A percentile compares a stretch with the other conserved stretches of the same genome.
Conservation (phyloP, 306 rosid genomes). For the Cajanus cajan region DNA sequence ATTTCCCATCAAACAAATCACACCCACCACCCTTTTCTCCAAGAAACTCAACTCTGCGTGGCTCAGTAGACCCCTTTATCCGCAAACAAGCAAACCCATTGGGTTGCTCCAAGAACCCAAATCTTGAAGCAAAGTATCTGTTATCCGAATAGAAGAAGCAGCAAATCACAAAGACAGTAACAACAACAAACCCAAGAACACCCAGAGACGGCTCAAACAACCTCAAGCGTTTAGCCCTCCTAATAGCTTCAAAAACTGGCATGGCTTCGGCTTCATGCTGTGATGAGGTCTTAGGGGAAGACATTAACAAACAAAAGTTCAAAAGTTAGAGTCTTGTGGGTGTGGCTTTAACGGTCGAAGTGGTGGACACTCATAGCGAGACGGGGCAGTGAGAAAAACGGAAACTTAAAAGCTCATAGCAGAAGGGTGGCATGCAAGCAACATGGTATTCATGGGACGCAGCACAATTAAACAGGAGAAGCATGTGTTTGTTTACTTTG, state of each 20-base stretch:
- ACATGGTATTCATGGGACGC: constrained; percentile 27
- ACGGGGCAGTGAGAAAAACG: not conserved
- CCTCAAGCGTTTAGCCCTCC: constrained; percentile 54
- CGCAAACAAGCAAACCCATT: constrained; percentile 57
- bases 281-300: constrained; percentile 35
- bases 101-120: constrained; percentile 44
- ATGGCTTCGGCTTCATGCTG: constrained; percentile 45
- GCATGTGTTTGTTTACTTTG: constrained; percentile 32
- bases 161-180: constrained; percentile 46
- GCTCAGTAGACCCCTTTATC: constrained; percentile 33
- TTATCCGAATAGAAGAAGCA: constrained; percentile 62
- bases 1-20: constrained; percentile 75
- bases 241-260: constrained; percentile 48
- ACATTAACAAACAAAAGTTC: constrained; percentile 36
- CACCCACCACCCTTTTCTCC: constrained; percentile 49
- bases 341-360: constrained; percentile 16
- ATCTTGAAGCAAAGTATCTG: constrained; percentile 42
- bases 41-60: constrained; percentile 58
- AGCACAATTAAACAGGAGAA: not conserved
- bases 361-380: not conserved
- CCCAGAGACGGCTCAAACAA: constrained; percentile 64
- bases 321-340: constrained; percentile 15
- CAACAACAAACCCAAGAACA: constrained; percentile 62
- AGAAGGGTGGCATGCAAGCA: constrained; percentile 36
- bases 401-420: not conserved